Base-by-base conservation (phyloP, 2,329 filamentous ascomycete genomes). In the Neonectria ditissima region DNA sequence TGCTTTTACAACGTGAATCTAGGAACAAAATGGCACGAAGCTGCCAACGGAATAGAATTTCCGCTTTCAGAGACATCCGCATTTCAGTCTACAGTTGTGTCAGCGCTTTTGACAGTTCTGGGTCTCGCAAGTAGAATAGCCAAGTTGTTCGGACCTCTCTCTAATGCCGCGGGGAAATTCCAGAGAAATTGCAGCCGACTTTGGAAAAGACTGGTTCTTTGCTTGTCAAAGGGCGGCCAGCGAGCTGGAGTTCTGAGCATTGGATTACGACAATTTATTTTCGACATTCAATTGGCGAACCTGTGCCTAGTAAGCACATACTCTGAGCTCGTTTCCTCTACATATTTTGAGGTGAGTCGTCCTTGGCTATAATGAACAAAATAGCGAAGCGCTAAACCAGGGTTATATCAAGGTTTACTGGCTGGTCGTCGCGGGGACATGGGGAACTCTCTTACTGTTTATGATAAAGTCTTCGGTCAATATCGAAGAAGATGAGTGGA, bases 401-500 rank as follows among this genome's bases (percentile, higher is more conserved):
- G 16, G 44, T 22, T 28, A 10, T n/a, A n/a, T n/a, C n/a, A 37
- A 60, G 57, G 41, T 57, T 11, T 64, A 20, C 28, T 54, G 34
- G 30, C 44, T 45, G 18, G 10, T 20, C 1, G 26, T 44, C 11
- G 51, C 43, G 1, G 30, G 22, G 13, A 51, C 18, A 18, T 64
- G 39, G 48, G 47, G 32, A 4, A 60, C 52, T 13, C 22, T 58
- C 6, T 24, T 18, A 16, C 9, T 55, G 5, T 63, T 55, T 2
- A 24, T 26, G 9, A 39, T 53, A 11, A 52, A 30, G 24, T 44
- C n/a, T 4, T 32, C 28, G 3, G 22, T 4, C 24, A 18, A 7
- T 18, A 18, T 53, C 7, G 18, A 65, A 1, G 59, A 62, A 28
- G 55, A 41, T 7, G 44, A 34, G 2, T 65, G 63, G 63, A 18